A percentile compares a stretch with the other conserved stretches of the same genome.
These are phyloP conservation scores for Lactarius evosmus DNA, from an alignment of 768 basidiomycete genomes.

Conservation along the genomic window DNA sequence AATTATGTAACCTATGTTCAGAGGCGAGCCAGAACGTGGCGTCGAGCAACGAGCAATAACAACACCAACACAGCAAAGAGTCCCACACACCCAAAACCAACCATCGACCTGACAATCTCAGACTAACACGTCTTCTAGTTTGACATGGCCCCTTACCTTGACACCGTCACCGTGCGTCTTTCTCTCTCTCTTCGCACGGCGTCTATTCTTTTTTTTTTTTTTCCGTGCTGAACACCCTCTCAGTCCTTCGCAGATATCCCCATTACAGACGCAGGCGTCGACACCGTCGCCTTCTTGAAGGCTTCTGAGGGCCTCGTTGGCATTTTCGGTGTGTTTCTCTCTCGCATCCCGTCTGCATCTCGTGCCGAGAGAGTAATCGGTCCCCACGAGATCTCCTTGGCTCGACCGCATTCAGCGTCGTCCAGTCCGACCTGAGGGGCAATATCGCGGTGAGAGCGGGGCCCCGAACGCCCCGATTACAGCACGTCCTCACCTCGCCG, in stretches of 20 bases:
- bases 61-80: neutral
- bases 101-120: slow-evolving; percentile 11
- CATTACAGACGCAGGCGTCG: slow-evolving; percentile 80
- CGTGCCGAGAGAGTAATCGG: neutral
- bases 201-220: neutral
- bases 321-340: slow-evolving; percentile 69
- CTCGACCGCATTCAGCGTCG: slow-evolving; percentile 75
- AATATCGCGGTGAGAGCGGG: slow-evolving; percentile 74
- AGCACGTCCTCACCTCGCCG: slow-evolving; percentile 12
- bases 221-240: slow-evolving; percentile 1
- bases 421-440: slow-evolving; percentile 83
- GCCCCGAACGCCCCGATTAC: neutral
- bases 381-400: slow-evolving; percentile 69
- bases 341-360: neutral
- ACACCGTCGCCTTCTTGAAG: slow-evolving; percentile 84
- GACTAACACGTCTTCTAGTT: slow-evolving; percentile 22
- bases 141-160: slow-evolving; percentile 72
- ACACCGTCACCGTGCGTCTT: slow-evolving; percentile 57
- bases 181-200: neutral
- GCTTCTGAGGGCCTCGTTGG: slow-evolving; percentile 85
- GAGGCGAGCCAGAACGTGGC: neutral
- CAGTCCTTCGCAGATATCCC: slow-evolving; percentile 95
- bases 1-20: slow-evolving; percentile 22
- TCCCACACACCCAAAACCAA: slow-evolving; percentile 6
- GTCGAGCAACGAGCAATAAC: neutral